Percentiles rank a stretch among this genome's conserved stretches.
phyloP scores from a whole-genome alignment of 2,329 filamentous ascomycete genomes.

The Colletotrichum sp. region DNA sequence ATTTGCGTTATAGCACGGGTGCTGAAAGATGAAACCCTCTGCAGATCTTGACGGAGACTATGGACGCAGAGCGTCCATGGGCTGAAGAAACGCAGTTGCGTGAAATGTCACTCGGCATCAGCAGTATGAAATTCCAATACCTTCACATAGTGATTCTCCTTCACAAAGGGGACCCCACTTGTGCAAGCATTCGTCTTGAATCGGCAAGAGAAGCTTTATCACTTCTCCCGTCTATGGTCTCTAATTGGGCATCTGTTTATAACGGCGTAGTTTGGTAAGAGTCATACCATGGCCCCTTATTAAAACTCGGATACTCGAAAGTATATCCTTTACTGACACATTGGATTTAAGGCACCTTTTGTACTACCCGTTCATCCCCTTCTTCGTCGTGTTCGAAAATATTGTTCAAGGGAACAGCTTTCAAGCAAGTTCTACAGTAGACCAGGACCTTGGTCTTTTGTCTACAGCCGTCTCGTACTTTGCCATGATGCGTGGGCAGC shows the following conservation, averaged over 20 bases:
- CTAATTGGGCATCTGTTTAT: not conserved
- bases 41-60: not conserved
- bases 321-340: not conserved
- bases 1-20: not conserved
- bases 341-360: not conserved
- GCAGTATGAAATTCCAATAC: not conserved
- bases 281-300: accelerated
- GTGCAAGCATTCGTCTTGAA: not conserved
- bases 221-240: not conserved
- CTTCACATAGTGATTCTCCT: not conserved
- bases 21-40: not conserved
- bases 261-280: constrained; percentile 3
- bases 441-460: not conserved
- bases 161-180: not conserved
- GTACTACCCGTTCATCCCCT: constrained; percentile 2
- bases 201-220: not conserved
- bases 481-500: not conserved
- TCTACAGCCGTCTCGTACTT: not conserved
- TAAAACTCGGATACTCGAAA: accelerated
- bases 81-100: not conserved
- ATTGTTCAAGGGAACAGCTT: not conserved
- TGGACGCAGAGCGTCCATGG: not conserved
- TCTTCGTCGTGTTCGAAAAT: not conserved
- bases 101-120: not conserved
- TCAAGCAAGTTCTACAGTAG: not conserved